These are phyloP conservation scores for Retiboletus flavoniger DNA, from an alignment of 1,284 basidiomycete species.

Conservation along the genomic window DNA sequence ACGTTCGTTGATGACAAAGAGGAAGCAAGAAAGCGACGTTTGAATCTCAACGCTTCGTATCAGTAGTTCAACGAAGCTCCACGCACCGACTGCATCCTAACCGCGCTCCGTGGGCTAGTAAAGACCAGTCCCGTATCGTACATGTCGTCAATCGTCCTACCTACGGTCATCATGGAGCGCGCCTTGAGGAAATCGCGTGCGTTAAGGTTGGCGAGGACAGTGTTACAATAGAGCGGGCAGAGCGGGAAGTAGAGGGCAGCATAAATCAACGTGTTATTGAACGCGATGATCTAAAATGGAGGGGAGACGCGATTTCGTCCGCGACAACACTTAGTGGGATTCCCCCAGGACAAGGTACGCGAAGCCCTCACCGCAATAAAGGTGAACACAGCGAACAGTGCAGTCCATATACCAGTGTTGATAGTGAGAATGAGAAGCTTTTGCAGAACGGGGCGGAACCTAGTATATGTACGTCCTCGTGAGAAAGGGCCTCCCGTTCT, in stretches of 20 bases:
- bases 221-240: constrained; percentile 8
- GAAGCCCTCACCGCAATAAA: not conserved
- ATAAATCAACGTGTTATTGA: constrained; percentile 4
- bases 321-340: no score
- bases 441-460: not conserved
- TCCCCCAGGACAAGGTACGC: not conserved
- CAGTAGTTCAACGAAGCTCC: no score
- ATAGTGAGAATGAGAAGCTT: not conserved
- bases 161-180: not conserved
- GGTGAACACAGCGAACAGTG: no score
- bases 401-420: no score
- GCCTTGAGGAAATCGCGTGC: not conserved
- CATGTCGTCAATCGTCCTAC: not conserved
- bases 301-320: not conserved
- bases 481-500: not conserved
- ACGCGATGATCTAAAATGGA: not conserved
- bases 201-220: constrained; percentile 10
- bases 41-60: not conserved
- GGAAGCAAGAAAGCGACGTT: not conserved
- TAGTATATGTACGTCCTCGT: not conserved
- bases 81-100: not conserved
- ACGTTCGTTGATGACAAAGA: not conserved
- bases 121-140: not conserved
- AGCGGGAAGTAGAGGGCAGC: constrained; percentile 5
- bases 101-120: not conserved